Evolutionary conservation across 2,329 filamentous ascomycete genomes (phyloP).

Genomic region (Diplodia seriata): DNA sequence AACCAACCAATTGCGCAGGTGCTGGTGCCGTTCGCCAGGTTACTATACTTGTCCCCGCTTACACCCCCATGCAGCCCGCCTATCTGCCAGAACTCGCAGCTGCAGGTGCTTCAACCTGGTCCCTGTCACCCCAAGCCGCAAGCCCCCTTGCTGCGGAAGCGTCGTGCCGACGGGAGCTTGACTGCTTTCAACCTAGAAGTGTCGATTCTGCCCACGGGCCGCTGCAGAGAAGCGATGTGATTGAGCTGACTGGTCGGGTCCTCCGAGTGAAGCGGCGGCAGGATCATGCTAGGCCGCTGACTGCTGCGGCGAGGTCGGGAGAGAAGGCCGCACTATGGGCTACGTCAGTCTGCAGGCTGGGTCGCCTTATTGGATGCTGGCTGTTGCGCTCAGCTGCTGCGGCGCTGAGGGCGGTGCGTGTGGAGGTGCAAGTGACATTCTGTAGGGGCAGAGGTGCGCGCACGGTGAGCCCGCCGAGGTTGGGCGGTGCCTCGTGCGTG

Average conservation of each 20-base stretch:
- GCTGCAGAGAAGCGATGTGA: neutral
- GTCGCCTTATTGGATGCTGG: neutral
- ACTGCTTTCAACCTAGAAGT: neutral
- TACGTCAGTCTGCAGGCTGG: slow-evolving; percentile 1
- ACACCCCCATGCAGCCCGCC: slow-evolving; percentile 21
- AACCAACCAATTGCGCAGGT: slow-evolving; percentile 9
- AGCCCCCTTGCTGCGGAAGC: slow-evolving; percentile 27
- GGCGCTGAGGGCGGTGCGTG: slow-evolving; percentile 15
- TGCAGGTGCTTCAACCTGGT: slow-evolving; percentile 7
- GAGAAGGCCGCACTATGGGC: slow-evolving; percentile 1
- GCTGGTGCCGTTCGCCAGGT: neutral
- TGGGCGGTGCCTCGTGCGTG: neutral
- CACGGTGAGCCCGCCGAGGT: neutral
- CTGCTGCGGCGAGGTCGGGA: slow-evolving; percentile 13
- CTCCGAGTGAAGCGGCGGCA: neutral
- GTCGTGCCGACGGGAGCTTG: slow-evolving; percentile 29
- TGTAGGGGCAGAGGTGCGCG: neutral
- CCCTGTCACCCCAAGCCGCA: slow-evolving; percentile 11
- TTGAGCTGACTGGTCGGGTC: neutral
- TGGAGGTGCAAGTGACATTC: slow-evolving; percentile 2
- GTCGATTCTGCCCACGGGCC: slow-evolving; percentile 6
- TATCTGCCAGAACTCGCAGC: slow-evolving; percentile 19
- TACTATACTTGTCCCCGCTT: slow-evolving; percentile 20
- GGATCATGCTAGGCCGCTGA: slow-evolving; percentile 4
- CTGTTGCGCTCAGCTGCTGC: neutral